Base-by-base conservation (phyloP, 2,329 filamentous ascomycete genomes). In the Venturia asperata region DNA sequence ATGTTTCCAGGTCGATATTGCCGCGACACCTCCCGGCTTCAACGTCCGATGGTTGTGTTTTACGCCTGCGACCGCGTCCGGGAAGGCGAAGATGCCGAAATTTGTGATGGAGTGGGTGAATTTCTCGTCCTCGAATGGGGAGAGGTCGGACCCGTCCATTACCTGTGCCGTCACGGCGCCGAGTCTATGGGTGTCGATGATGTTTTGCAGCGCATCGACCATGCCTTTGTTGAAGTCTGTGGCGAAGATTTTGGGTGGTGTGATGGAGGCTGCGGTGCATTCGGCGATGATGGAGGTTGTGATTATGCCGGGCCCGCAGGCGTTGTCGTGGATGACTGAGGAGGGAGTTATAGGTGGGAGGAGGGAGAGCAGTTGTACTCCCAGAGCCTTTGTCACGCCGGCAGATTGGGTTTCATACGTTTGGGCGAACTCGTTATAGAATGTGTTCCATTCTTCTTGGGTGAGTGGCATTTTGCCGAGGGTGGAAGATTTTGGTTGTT, bases 41-140 rank as follows among this genome's bases (percentile, higher is more conserved):
- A 79, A 71, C 0, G 77, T 79, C 43, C 77, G 72, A 65, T 71
- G 69, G 37, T 78, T 72, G 64, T 79, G 76, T 13, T 68, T 70
- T 0, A 75, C 74, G 49, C 74, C 77, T 30, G 70, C 71, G 3
- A 72, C 67, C 0, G 72, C 71, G 64, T 71, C 69, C 0, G 65
- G 42, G 52, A 74, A 76, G 67, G 77, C 77, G 64, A 77, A 70
- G 58, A 79, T 71, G 7, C 74, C 76, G 41, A 79, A 74, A 68
- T 76, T 78, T 5, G 74, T 78, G 64, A 79, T 70, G 4, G 70
- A 72, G 68, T 76, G 74, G 0, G 73, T 74, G 69, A 79, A 79
- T 30, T 68, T 70, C 4, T 70, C 68, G 64, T 76, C 73, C 3
- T 30, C 27, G 11, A 65, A 61, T 30, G 42, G 63, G 56, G 43